phyloP scores from a whole-genome alignment of 371 early-diverging fungal genomes.

The Umbelopsis sp. region DNA sequence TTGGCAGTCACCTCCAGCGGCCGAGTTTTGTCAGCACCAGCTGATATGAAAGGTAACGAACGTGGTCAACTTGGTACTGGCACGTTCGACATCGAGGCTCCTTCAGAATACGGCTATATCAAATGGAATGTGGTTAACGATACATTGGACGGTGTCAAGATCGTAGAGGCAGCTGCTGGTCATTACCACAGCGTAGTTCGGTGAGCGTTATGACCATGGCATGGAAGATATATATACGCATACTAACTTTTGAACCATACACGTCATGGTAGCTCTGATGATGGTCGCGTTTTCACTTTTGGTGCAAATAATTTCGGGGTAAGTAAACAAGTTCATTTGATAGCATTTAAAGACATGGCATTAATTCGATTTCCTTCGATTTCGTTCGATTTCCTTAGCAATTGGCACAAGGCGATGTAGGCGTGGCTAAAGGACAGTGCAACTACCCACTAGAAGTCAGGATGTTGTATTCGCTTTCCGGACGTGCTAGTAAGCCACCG shows the following conservation, averaged over 20 bases:
- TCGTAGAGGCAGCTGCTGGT: conserved; percentile 37
- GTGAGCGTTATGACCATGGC: background rate
- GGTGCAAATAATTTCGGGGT: conserved; percentile 22
- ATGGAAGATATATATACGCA: background rate
- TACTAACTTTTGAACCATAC: background rate
- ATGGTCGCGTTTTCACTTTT: conserved; percentile 22
- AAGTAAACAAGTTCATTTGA: background rate
- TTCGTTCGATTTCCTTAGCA: conserved; percentile 18
- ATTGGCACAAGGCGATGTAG: conserved; percentile 37
- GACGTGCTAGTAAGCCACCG: background rate
- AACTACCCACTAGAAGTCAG: conserved; percentile 26
- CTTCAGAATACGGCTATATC: conserved; percentile 6
- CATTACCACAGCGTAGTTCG: conserved; percentile 29
- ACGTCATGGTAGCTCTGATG: background rate
- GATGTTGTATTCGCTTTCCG: conserved; percentile 11
- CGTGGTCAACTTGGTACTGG: conserved; percentile 51
- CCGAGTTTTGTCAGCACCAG: conserved; percentile 14
- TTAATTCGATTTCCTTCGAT: no score
- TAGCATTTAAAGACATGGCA: no score
- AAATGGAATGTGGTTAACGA: conserved; percentile 24
- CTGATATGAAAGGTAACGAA: conserved; percentile 30
- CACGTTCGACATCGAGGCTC: background rate
- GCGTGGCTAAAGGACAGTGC: conserved; percentile 29
- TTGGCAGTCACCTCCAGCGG: conserved; percentile 16
- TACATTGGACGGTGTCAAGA: conserved; percentile 21